These are phyloP conservation scores for Cyberlindnera euphorbiae DNA, from an alignment of 805 yeast species.

Conservation along the genomic window DNA sequence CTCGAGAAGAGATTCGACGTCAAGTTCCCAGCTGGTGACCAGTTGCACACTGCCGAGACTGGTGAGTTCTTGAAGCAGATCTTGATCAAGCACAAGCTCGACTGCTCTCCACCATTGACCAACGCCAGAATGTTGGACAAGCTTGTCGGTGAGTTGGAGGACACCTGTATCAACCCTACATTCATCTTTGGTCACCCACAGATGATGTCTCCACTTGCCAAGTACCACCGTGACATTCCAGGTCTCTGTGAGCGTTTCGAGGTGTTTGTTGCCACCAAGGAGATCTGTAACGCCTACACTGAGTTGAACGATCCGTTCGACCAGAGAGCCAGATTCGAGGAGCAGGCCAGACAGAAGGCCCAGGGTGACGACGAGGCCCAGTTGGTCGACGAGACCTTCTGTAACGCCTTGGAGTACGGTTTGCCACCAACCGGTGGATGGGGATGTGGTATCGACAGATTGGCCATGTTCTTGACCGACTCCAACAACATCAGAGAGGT, in stretches of 20 bases:
- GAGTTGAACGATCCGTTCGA: constrained; percentile 99
- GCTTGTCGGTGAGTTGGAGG: constrained; percentile 95
- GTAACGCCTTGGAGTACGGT: constrained; percentile 97
- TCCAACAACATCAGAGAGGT: constrained; percentile 97
- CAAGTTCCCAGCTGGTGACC: constrained; percentile 93
- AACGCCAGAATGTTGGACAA: constrained; percentile 99
- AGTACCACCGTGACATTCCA: constrained; percentile 85
- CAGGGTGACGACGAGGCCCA: constrained; percentile 99
- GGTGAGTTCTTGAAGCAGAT: constrained; percentile 82
- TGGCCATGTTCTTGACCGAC: constrained; percentile 96
- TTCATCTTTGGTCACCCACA: constrained; percentile 98
- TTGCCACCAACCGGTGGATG: constrained; percentile 99
- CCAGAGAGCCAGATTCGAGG: constrained; percentile 96
- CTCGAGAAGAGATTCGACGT: constrained; percentile 81
- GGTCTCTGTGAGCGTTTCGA: constrained; percentile 98
- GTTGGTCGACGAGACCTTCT: constrained; percentile 92
- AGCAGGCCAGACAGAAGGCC: constrained; percentile 97
- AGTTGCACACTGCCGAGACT: constrained; percentile 91
- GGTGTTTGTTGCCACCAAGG: constrained; percentile 97
- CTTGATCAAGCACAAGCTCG: constrained; percentile 74
- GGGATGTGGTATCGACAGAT: constrained; percentile 99
- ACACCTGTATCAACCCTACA: constrained; percentile 91
- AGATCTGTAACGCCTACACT: constrained; percentile 96
- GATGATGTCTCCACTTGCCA: constrained; percentile 99
- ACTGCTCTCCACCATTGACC: constrained; percentile 87